Percentiles rank a stretch among this genome's conserved stretches.
These are phyloP conservation scores for Alternaria triticimaculans DNA, from an alignment of 2,329 filamentous ascomycete genomes.

Conservation along the genomic window DNA sequence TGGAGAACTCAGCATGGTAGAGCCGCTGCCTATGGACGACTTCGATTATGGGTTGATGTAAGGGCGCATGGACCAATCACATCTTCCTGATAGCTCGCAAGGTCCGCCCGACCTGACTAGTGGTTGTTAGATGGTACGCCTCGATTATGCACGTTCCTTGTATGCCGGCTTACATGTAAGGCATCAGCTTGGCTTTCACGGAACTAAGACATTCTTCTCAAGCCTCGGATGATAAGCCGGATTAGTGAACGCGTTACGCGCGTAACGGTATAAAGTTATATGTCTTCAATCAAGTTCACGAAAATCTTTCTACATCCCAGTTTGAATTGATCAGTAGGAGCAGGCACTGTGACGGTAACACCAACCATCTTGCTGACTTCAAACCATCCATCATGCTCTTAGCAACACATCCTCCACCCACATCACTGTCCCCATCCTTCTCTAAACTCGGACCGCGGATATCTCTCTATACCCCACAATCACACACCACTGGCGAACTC, in stretches of 20 bases:
- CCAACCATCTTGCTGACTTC: background rate
- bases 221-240: background rate
- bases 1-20: conserved; percentile 37
- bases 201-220: background rate
- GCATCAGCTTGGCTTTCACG: background rate
- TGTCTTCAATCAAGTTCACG: background rate
- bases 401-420: background rate
- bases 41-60: conserved; percentile 33
- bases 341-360: background rate
- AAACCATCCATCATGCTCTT: background rate
- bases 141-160: background rate
- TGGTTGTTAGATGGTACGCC: background rate
- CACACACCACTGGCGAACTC: conserved; percentile 10
- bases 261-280: background rate
- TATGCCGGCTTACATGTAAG: background rate
- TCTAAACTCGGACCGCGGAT: conserved; percentile 4
- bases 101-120: background rate
- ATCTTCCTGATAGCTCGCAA: background rate
- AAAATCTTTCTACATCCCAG: background rate
- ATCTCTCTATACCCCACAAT: conserved; percentile 7
- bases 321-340: rapidly evolving
- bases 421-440: background rate
- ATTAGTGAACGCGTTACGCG: background rate
- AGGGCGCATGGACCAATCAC: background rate
- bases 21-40: conserved; percentile 35